These are phyloP conservation scores for Hypomontagnella monticulosa DNA, from an alignment of 495 filamentous ascomycete species.

Conservation along the genomic window DNA sequence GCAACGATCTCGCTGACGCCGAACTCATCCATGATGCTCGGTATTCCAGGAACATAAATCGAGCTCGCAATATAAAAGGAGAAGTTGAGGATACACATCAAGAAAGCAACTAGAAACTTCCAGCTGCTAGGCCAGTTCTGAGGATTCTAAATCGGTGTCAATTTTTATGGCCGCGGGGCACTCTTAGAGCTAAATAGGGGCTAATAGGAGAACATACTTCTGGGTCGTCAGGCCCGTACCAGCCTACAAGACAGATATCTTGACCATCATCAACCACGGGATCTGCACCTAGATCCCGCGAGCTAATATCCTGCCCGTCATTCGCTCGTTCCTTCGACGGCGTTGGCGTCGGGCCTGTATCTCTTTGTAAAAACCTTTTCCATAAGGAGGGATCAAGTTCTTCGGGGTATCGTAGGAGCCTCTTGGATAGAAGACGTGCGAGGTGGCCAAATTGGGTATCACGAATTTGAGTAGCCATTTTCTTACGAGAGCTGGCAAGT, in stretches of 20 bases:
- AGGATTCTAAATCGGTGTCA: slow-evolving; percentile 31
- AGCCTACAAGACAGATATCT: slow-evolving; percentile 27
- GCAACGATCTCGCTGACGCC: slow-evolving; percentile 53
- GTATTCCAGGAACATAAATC: slow-evolving; percentile 54
- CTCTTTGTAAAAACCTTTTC: slow-evolving; percentile 8
- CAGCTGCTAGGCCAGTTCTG: slow-evolving; percentile 37
- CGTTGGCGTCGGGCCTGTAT: not conserved
- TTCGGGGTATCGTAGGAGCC: slow-evolving; percentile 32
- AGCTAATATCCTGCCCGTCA: not conserved
- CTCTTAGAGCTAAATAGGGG: not conserved
- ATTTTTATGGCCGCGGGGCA: not conserved
- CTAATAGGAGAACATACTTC: slow-evolving; percentile 25
- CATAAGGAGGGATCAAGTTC: slow-evolving; percentile 30
- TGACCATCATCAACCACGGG: not conserved
- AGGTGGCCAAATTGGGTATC: slow-evolving; percentile 35
- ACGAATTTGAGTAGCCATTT: slow-evolving; percentile 24
- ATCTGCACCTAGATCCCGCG: not conserved
- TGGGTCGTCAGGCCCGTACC: slow-evolving; percentile 41
- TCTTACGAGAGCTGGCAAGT: not conserved
- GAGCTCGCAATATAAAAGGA: slow-evolving; percentile 47
- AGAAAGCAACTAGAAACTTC: slow-evolving; percentile 26
- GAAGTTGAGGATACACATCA: slow-evolving; percentile 45
- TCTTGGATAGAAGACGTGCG: slow-evolving; percentile 29
- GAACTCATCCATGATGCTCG: slow-evolving; percentile 53
- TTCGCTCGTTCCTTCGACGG: not conserved